A percentile compares a stretch with the other conserved stretches of the same genome.
phyloP scores from a whole-genome alignment of 805 yeast genomes.

The Lachancea kluyveri region DNA sequence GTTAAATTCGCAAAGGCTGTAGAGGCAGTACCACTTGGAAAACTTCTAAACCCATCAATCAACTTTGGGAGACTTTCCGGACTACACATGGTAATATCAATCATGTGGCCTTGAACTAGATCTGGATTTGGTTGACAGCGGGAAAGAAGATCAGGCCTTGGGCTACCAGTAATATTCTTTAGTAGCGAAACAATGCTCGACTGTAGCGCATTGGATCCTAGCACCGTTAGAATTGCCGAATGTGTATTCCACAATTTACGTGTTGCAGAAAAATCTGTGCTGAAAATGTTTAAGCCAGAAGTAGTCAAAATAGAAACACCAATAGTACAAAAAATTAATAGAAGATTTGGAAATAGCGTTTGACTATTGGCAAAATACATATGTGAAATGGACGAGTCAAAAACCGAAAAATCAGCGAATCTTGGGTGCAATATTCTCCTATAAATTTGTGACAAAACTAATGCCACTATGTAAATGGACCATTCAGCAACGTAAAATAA shows the following conservation, averaged over 20 bases:
- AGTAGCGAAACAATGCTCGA: constrained; percentile 5
- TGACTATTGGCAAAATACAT: constrained; percentile 3
- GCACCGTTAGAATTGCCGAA: constrained; percentile 2
- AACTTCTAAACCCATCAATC: constrained; percentile 7
- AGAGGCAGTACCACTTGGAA: constrained; percentile 9
- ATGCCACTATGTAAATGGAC: constrained; percentile 3
- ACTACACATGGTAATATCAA: constrained; percentile 5
- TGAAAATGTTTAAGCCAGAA: neutral
- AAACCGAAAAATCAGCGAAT: constrained; percentile 6
- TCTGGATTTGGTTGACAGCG: constrained; percentile 4
- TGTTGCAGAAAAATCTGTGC: constrained; percentile 2
- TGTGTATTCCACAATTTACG: constrained; percentile 8
- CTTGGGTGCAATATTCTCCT: constrained; percentile 7
- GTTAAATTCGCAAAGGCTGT: constrained; percentile 6
- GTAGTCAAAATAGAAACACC: neutral
- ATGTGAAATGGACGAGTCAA: constrained; percentile 5
- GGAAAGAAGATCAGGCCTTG: constrained; percentile 7
- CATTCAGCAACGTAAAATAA: constrained; percentile 6
- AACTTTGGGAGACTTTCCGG: constrained; percentile 1
- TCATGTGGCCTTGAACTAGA: neutral
- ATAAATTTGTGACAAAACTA: constrained; percentile 2
- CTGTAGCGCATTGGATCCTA: constrained; percentile 7
- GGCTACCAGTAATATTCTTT: constrained; percentile 4
- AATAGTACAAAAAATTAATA: constrained; percentile 2
- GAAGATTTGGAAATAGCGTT: constrained; percentile 4